Evolutionary conservation across 2,329 filamentous ascomycete species (phyloP).

Genomic region (Exophiala bonariae): DNA sequence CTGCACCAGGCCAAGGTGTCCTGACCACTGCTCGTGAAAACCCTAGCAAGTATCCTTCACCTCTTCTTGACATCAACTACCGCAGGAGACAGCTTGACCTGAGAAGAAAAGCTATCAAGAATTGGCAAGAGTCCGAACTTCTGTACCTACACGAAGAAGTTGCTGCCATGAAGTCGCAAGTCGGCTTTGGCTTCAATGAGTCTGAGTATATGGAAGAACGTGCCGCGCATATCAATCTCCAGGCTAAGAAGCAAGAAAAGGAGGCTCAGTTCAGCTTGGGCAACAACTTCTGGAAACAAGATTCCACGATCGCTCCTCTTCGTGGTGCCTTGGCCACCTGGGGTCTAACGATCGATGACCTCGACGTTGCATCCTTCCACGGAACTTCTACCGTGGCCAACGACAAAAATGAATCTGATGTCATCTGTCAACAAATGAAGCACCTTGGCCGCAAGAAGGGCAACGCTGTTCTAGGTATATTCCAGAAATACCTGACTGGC

Average conservation of each 20-base stretch:
- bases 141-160: conserved; percentile 92
- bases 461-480: conserved; percentile 92
- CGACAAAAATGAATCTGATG: conserved; percentile 98
- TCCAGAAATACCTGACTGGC: conserved; percentile 98
- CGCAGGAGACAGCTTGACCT: conserved; percentile 91
- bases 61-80: conserved; percentile 96
- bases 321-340: conserved; percentile 95
- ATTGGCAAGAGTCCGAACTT: conserved; percentile 94
- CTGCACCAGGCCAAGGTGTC: conserved; percentile 94
- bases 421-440: conserved; percentile 92
- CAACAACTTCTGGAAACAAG: conserved; percentile 99
- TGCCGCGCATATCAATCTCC: conserved; percentile 79
- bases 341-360: conserved; percentile 95
- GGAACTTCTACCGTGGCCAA: conserved; percentile 98
- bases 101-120: conserved; percentile 89
- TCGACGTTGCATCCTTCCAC: conserved; percentile 96
- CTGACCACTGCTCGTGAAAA: conserved; percentile 92
- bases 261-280: conserved; percentile 89
- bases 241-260: conserved; percentile 87
- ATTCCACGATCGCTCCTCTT: conserved; percentile 88
- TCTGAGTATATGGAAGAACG: conserved; percentile 84
- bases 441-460: conserved; percentile 96
- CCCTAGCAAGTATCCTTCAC: conserved; percentile 88
- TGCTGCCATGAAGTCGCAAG: conserved; percentile 82
- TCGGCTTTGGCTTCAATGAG: conserved; percentile 70